phyloP scores from a whole-genome alignment of 2,329 filamentous ascomycete genomes.

The Alternaria postmessia region DNA sequence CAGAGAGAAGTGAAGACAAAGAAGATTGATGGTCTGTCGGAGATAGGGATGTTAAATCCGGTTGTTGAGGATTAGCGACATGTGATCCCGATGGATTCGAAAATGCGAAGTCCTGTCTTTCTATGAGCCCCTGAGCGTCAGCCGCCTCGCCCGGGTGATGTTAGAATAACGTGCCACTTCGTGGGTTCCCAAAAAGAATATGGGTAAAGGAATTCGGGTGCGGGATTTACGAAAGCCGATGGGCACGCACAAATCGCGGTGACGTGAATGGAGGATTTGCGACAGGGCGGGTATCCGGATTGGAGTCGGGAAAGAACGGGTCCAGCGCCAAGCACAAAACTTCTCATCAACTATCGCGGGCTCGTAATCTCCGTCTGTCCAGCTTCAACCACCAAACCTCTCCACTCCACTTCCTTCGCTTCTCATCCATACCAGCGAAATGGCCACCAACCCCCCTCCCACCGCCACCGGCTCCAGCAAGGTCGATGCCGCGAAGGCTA shows the following conservation, averaged over 20 bases:
- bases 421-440: slow-evolving; percentile 28
- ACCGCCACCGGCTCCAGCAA: slow-evolving; percentile 61
- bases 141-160: not conserved
- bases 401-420: slow-evolving; percentile 42
- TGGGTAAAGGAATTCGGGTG: slow-evolving; percentile 3
- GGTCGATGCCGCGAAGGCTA: slow-evolving; percentile 62
- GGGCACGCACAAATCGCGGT: slow-evolving; percentile 18
- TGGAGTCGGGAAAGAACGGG: slow-evolving; percentile 24
- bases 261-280: slow-evolving; percentile 24
- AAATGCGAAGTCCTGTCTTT: not conserved
- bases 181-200: not conserved
- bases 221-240: slow-evolving; percentile 18
- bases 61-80: not conserved
- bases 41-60: not conserved
- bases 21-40: not conserved
- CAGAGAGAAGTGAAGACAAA: not conserved
- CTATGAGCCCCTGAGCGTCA: not conserved
- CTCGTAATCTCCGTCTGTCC: slow-evolving; percentile 31
- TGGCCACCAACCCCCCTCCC: slow-evolving; percentile 52
- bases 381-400: slow-evolving; percentile 26
- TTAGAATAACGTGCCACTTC: not conserved
- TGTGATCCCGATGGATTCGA: not conserved
- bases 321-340: slow-evolving; percentile 27
- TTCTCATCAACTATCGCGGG: slow-evolving; percentile 25
- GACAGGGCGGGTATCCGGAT: slow-evolving; percentile 21